Percentiles rank a stretch among this genome's conserved stretches.
Conservation (phyloP, 208 protist species). For the Wallacemonas sp. region DNA sequence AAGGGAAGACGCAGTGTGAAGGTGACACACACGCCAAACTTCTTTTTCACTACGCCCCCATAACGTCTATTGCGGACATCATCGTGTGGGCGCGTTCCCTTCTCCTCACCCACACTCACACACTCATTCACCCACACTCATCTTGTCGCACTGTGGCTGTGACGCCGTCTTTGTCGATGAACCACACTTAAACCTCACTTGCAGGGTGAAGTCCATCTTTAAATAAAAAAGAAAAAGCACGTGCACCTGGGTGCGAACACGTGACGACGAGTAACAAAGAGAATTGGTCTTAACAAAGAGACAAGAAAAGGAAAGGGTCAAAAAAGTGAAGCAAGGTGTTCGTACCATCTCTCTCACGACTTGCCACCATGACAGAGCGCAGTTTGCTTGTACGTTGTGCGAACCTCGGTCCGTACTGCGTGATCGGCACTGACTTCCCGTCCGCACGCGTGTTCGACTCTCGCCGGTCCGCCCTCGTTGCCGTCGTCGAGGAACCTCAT, state of each 20-base stretch:
- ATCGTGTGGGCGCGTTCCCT: too few species aligned
- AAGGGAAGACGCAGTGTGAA: too few species aligned
- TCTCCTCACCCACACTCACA: too few species aligned
- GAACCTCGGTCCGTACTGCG: constrained; percentile 48
- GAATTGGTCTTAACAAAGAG: background rate
- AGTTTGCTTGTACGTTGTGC: constrained; percentile 66
- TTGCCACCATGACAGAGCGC: constrained; percentile 67
- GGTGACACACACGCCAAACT: too few species aligned
- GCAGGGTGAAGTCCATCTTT: background rate
- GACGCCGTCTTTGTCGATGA: background rate
- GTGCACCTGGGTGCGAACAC: too few species aligned
- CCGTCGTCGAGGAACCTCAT: constrained; percentile 51
- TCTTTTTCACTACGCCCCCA: too few species aligned
- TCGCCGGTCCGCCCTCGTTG: constrained; percentile 24
- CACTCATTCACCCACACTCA: too few species aligned
- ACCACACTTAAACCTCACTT: background rate
- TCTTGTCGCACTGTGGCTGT: too few species aligned
- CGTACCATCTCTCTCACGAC: background rate
- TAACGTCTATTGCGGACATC: too few species aligned
- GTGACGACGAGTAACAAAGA: too few species aligned
- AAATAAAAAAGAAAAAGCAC: background rate
- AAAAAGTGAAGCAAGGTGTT: background rate
- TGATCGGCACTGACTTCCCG: constrained; percentile 77
- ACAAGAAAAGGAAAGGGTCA: constrained; percentile 21
- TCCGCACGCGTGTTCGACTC: constrained; percentile 74